Base-by-base conservation (phyloP, 257 asterid species). In the Penstemon eatonii region DNA sequence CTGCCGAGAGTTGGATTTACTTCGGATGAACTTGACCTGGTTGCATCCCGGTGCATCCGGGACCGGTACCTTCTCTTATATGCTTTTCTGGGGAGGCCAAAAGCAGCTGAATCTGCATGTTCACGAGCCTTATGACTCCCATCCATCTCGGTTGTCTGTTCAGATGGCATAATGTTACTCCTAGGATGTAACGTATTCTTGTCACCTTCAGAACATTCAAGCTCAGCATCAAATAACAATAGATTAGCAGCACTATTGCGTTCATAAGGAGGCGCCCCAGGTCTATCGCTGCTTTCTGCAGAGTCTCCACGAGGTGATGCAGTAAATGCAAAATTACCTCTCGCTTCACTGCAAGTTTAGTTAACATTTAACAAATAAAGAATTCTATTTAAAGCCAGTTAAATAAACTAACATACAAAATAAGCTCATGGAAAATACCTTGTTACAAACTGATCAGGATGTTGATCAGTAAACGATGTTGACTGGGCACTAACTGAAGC, bases 271-370 rank as follows among this genome's bases (percentile, higher is more conserved):
- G 73, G 79, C 56, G 72, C 79, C 63, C 88, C 91, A 59, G 85
- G 96, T 79, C 91, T 80, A 72, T 92, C 97, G 69, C 95, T 90
- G 78, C 97, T 90, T 78, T 93, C 96, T 77, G 87, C 89, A 60
- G 99, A 89, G 84, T 93, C 97, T 70, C 97, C 97, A 83, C 82
- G 95, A 70, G 89, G 86, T 36, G 99, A 93, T 66, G 95, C 81
- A 63, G 89, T 75, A 75, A 79, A 76, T 76, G 95, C 91, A 81
- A 84, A 84, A 82, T 96, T 90, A 56, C 92, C 90, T 83, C 84
- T 93, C 71, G 91, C 96, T 78, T 89, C 95, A 68, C 99, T 93
- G 84, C 18, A 70, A 76, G 5, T 59, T 63, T 77, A 74, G 8
- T 75, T 46, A 15, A 15, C 46, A 73, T 53, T 60, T 80, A 60